These are phyloP conservation scores for Helianthus annuus DNA, from an alignment of 129 eudicot genomes.

Conservation along the genomic window DNA sequence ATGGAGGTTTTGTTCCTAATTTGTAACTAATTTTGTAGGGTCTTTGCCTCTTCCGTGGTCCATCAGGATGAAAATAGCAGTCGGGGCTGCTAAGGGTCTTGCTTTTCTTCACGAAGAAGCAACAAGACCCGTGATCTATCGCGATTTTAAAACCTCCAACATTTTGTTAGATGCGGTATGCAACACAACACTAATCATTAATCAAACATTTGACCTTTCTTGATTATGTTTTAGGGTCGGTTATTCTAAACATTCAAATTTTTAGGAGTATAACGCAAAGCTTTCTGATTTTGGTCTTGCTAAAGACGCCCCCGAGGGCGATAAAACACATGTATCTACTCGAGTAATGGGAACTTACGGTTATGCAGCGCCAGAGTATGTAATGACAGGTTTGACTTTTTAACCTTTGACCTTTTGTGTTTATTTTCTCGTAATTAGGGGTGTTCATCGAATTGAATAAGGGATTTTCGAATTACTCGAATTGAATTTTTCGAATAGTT, in stretches of 20 bases:
- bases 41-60: slow-evolving; percentile 99
- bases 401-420: not conserved
- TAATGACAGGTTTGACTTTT: slow-evolving; percentile 72
- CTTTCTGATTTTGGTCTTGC: slow-evolving; percentile 98
- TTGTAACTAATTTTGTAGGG: slow-evolving; percentile 45
- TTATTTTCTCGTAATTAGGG: not conserved
- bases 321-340: slow-evolving; percentile 91
- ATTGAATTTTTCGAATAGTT: too few relatives aligned
- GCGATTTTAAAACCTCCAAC: slow-evolving; percentile 95
- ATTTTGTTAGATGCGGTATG: slow-evolving; percentile 86
- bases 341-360: slow-evolving; percentile 99
- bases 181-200: not conserved
- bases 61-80: slow-evolving; percentile 89
- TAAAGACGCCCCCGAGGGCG: slow-evolving; percentile 95
- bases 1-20: not conserved
- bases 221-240: not conserved
- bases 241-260: not conserved
- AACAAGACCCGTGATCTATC: slow-evolving; percentile 84
- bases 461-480: too few relatives aligned
- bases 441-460: too few relatives aligned
- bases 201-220: not conserved
- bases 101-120: slow-evolving; percentile 97
- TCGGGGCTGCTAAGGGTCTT: slow-evolving; percentile 96
- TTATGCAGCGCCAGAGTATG: slow-evolving; percentile 95
- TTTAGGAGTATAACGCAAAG: slow-evolving; percentile 92